These are phyloP conservation scores for Cylindrotheca closterium DNA, from an alignment of 108 stramenopile genomes.

Conservation along the genomic window DNA sequence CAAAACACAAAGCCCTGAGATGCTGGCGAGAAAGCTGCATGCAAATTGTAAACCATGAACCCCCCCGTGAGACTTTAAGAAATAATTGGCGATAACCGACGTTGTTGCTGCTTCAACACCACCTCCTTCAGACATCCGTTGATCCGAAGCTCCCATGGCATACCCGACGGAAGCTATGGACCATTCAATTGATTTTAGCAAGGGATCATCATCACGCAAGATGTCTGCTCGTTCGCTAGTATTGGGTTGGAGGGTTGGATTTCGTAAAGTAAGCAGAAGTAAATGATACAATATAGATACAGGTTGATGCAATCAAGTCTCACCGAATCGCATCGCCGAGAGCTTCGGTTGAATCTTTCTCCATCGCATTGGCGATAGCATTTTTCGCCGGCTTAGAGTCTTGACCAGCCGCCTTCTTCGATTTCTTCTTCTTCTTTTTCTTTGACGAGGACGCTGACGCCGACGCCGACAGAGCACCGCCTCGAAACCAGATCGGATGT, in stretches of 20 bases:
- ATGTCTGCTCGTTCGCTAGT: conserved; percentile 44
- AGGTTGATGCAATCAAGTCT: conserved; percentile 5
- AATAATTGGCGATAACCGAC: conserved; percentile 74
- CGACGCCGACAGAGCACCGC: too few species aligned
- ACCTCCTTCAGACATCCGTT: conserved; percentile 28
- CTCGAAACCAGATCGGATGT: too few species aligned
- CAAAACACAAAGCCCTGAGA: conserved; percentile 42
- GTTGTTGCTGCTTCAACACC: conserved; percentile 53
- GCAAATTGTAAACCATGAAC: conserved; percentile 70
- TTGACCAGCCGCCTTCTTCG: conserved; percentile 3
- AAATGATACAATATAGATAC: background rate
- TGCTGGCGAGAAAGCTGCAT: conserved; percentile 53
- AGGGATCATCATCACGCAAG: conserved; percentile 37
- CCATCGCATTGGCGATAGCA: conserved; percentile 51
- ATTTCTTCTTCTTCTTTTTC: conserved; percentile 19
- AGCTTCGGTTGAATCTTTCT: conserved; percentile 52
- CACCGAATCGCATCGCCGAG: conserved; percentile 73
- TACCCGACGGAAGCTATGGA: conserved; percentile 41
- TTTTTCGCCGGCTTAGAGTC: conserved; percentile 25
- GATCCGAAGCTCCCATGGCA: conserved; percentile 58
- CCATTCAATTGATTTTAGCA: conserved; percentile 32
- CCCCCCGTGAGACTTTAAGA: conserved; percentile 79
- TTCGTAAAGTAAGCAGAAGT: conserved; percentile 19
- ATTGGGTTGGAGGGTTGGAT: too few species aligned
- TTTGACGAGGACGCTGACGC: conserved; percentile 1